A percentile compares a stretch with the other conserved stretches of the same genome.
Evolutionary conservation across 192 early-diverging fungal genomes (phyloP).

Genomic region (Neocallimastix lanati): DNA sequence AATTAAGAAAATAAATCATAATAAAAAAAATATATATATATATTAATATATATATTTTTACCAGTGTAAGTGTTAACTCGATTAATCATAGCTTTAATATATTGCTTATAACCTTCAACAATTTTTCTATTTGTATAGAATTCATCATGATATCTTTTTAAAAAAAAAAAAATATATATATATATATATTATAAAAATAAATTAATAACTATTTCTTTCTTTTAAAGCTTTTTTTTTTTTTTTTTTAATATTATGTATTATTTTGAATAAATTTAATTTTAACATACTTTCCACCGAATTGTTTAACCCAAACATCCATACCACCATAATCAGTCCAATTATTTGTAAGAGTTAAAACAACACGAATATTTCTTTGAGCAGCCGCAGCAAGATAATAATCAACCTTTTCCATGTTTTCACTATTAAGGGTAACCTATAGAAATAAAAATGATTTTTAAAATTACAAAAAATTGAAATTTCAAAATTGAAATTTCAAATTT

Average conservation of each 20-base stretch:
- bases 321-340: conserved; percentile 22
- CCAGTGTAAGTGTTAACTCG: neutral
- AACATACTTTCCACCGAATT: neutral
- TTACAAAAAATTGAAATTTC: too few relatives aligned
- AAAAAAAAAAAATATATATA: neutral
- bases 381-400: neutral
- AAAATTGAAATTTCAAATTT: too few relatives aligned
- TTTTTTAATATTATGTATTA: too few relatives aligned
- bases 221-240: too few relatives aligned
- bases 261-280: too few relatives aligned
- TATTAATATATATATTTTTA: neutral
- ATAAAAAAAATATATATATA: neutral
- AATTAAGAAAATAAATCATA: too few relatives aligned
- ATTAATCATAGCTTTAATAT: neutral
- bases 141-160: neutral
- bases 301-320: conserved; percentile 7
- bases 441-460: too few relatives aligned
- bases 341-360: conserved; percentile 11
- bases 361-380: neutral
- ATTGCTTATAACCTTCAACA: neutral
- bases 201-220: too few relatives aligned
- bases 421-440: neutral
- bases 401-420: neutral
- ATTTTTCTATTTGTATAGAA: neutral
- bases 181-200: neutral